phyloP scores from a whole-genome alignment of 2,329 filamentous ascomycete species.

The Colletotrichum tropicicola region DNA sequence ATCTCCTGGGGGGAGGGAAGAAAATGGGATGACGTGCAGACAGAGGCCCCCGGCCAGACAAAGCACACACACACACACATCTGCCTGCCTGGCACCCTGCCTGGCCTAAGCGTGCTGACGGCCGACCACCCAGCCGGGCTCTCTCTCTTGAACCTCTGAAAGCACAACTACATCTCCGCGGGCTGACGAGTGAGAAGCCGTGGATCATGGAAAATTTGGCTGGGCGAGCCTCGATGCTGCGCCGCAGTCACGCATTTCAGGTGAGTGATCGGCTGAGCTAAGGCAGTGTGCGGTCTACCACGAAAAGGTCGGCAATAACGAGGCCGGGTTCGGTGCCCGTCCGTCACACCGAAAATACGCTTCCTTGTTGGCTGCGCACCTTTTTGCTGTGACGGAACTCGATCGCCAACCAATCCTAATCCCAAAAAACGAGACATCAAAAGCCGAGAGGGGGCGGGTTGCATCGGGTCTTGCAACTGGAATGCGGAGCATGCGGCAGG shows the following conservation, averaged over 20 bases:
- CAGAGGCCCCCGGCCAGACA: not conserved
- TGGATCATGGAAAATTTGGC: not conserved
- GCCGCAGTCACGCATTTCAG: not conserved
- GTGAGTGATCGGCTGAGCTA: not conserved
- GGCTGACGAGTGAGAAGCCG: not conserved
- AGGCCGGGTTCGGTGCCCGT: not conserved
- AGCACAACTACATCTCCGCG: not conserved
- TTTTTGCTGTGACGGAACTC: not conserved
- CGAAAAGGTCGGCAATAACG: not conserved
- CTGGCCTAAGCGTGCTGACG: not conserved
- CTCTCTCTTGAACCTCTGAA: not conserved
- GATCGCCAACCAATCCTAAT: not conserved
- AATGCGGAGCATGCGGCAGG: not conserved
- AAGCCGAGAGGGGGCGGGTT: constrained; percentile 14
- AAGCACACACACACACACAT: not conserved
- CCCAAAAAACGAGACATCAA: not conserved
- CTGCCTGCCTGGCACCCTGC: not conserved
- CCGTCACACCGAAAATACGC: not conserved
- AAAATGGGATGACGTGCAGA: not conserved
- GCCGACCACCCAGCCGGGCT: not conserved
- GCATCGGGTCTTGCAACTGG: constrained; percentile 8
- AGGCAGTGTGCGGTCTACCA: not conserved
- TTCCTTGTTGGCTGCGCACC: not conserved
- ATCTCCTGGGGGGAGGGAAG: not conserved
- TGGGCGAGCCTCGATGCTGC: not conserved